A percentile compares a stretch with the other conserved stretches of the same genome.
phyloP scores from a whole-genome alignment of 495 filamentous ascomycete genomes.

The Melanomma pulvis-pyrius region DNA sequence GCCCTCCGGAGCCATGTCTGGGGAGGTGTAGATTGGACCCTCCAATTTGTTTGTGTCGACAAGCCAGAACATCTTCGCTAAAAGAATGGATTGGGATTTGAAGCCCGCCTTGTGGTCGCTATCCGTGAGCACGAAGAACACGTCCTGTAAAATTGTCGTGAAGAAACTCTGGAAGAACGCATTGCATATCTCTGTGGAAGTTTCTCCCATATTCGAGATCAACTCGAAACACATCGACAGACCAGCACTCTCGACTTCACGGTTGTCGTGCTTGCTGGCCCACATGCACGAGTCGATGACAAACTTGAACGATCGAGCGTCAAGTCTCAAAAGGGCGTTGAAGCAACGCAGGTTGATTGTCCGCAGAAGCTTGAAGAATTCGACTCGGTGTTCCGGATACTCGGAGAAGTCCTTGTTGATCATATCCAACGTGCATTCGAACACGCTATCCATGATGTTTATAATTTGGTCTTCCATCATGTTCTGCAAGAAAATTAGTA shows the following conservation, averaged over 20 bases:
- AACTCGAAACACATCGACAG: slow-evolving; percentile 98
- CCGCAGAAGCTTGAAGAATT: slow-evolving; percentile 95
- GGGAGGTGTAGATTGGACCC: slow-evolving; percentile 76
- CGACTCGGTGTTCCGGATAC: slow-evolving; percentile 95
- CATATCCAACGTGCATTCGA: slow-evolving; percentile 98
- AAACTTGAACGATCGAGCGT: slow-evolving; percentile 96
- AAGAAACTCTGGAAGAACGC: slow-evolving; percentile 98
- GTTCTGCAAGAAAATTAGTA: slow-evolving; percentile 56
- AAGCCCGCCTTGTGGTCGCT: slow-evolving; percentile 98
- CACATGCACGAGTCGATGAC: slow-evolving; percentile 99
- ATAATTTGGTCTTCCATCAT: slow-evolving; percentile 98
- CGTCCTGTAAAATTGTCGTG: slow-evolving; percentile 90
- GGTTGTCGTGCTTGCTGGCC: slow-evolving; percentile 99
- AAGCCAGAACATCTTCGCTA: slow-evolving; percentile 96
- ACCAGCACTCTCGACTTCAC: slow-evolving; percentile 96
- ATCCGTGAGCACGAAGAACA: slow-evolving; percentile 97
- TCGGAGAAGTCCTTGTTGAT: slow-evolving; percentile 99
- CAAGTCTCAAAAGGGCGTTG: slow-evolving; percentile 86
- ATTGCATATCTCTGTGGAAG: slow-evolving; percentile 79
- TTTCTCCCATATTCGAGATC: slow-evolving; percentile 95
- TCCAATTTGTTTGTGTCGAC: slow-evolving; percentile 83
- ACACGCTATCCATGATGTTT: slow-evolving; percentile 96
- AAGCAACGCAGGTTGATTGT: slow-evolving; percentile 97
- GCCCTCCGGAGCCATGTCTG: slow-evolving; percentile 77
- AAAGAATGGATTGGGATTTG: slow-evolving; percentile 90